Conservation (phyloP, 257 asterid species). For the Salvia miltiorrhiza region DNA sequence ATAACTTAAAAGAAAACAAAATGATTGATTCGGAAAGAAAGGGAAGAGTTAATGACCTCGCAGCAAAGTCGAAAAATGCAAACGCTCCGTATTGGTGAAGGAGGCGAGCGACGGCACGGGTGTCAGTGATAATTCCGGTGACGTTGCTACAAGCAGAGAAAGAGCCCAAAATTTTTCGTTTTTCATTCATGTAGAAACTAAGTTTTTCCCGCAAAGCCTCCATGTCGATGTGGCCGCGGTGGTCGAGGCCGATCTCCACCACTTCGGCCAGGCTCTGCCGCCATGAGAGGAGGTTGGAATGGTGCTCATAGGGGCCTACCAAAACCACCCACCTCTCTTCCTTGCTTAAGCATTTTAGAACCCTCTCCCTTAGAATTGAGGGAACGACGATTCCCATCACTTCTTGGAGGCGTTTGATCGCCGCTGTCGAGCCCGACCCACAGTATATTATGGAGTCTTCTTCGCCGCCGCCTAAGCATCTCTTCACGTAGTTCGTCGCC, state of each 20-base stretch:
- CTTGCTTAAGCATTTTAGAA: conserved; percentile 25
- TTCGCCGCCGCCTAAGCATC: conserved; percentile 59
- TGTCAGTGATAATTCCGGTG: conserved; percentile 54
- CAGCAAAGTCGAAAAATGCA: conserved; percentile 69
- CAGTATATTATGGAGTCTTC: conserved; percentile 50
- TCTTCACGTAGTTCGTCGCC: conserved; percentile 47
- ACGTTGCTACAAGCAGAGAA: conserved; percentile 86
- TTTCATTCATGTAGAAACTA: conserved; percentile 22
- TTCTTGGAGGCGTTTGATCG: conserved; percentile 67
- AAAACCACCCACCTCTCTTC: conserved; percentile 66
- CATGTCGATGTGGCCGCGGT: conserved; percentile 46
- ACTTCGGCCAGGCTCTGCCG: conserved; percentile 74
- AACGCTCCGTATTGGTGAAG: conserved; percentile 61
- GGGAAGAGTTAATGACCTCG: conserved; percentile 36
- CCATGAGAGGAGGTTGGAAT: conserved; percentile 76
- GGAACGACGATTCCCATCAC: conserved; percentile 61
- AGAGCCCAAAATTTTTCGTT: conserved; percentile 57
- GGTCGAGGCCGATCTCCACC: conserved; percentile 61
- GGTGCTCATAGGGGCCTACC: conserved; percentile 78
- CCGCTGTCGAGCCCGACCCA: conserved; percentile 74
- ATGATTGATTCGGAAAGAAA: no score
- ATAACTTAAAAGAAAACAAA: no score
- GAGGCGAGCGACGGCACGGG: conserved; percentile 42
- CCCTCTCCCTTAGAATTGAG: conserved; percentile 43
- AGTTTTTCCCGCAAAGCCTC: conserved; percentile 40